These are phyloP conservation scores for Apiotrichum porosum DNA, from an alignment of 1,284 basidiomycete species.

Conservation along the genomic window DNA sequence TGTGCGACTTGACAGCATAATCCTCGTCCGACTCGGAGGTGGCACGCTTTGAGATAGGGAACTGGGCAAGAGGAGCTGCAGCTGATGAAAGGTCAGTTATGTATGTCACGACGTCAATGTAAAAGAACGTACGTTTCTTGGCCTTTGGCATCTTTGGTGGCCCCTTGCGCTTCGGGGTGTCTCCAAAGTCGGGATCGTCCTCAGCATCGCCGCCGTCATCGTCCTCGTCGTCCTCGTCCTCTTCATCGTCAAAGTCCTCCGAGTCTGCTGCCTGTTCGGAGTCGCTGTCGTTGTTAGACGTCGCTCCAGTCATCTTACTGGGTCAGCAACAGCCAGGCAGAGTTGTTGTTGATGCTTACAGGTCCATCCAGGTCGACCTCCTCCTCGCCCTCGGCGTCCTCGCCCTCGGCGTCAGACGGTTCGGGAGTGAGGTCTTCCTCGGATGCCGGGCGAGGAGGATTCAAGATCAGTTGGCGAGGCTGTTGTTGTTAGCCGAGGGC, in stretches of 20 bases:
- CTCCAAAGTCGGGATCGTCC: slow-evolving; percentile 36
- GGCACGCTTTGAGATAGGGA: slow-evolving; percentile 20
- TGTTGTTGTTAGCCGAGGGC: not conserved
- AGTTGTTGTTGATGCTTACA: not conserved
- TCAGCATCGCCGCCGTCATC: slow-evolving; percentile 33
- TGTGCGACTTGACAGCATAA: slow-evolving; percentile 77
- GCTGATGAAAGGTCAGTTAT: slow-evolving; percentile 12
- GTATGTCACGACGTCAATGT: not conserved
- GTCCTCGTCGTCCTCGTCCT: slow-evolving; percentile 25
- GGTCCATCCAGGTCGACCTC: slow-evolving; percentile 22
- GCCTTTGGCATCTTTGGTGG: slow-evolving; percentile 13
- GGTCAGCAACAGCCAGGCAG: no score
- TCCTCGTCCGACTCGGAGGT: slow-evolving; percentile 61
- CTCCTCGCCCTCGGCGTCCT: slow-evolving; percentile 32
- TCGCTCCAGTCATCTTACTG: not conserved
- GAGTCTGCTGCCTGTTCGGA: slow-evolving; percentile 12
- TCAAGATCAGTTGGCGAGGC: slow-evolving; percentile 13
- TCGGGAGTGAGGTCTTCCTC: slow-evolving; percentile 20
- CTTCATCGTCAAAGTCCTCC: slow-evolving; percentile 27
- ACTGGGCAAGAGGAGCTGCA: slow-evolving; percentile 10
- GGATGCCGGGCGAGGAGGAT: slow-evolving; percentile 7
- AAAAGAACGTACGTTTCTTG: slow-evolving; percentile 13
- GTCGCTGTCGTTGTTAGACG: slow-evolving; percentile 12
- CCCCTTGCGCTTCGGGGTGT: slow-evolving; percentile 30
- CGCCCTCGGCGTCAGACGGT: slow-evolving; percentile 24